Conservation (phyloP, 2,329 filamentous ascomycete genomes). For the Hymenoscyphus fraxineus region DNA sequence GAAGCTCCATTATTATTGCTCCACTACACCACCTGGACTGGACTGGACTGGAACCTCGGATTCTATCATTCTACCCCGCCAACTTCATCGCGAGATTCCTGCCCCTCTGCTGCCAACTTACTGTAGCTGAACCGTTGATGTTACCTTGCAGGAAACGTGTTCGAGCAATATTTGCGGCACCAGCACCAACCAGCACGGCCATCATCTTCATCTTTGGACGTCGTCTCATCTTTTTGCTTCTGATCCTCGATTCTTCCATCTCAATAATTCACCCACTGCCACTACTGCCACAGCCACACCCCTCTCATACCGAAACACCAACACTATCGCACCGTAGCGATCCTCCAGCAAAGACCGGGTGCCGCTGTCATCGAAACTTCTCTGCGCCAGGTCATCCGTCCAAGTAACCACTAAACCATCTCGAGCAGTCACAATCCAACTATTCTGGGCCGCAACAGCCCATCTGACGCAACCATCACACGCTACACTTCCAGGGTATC, state of each 20-base stretch:
- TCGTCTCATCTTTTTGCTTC: background rate
- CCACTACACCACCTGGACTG: too few relatives aligned
- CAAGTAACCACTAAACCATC: background rate
- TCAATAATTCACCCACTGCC: background rate
- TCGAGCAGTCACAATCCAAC: background rate
- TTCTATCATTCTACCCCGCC: background rate
- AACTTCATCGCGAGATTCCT: background rate
- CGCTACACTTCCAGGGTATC: background rate
- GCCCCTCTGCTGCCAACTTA: background rate
- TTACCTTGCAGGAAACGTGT: background rate
- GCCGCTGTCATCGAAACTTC: background rate
- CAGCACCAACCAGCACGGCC: background rate
- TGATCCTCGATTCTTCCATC: background rate
- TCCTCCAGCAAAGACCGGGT: background rate
- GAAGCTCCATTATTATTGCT: too few relatives aligned
- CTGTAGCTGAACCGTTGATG: background rate
- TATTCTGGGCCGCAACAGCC: background rate
- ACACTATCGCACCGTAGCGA: background rate
- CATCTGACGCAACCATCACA: conserved; percentile 2
- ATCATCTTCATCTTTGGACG: background rate
- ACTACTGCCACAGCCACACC: background rate
- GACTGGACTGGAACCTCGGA: too few relatives aligned
- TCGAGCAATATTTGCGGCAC: background rate
- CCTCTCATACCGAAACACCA: too few relatives aligned
- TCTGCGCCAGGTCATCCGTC: background rate